Evolutionary conservation across 805 yeast species (phyloP), one percentile per base, ranked within the genome.

Genomic region (Metschnikowia sp.): DNA sequence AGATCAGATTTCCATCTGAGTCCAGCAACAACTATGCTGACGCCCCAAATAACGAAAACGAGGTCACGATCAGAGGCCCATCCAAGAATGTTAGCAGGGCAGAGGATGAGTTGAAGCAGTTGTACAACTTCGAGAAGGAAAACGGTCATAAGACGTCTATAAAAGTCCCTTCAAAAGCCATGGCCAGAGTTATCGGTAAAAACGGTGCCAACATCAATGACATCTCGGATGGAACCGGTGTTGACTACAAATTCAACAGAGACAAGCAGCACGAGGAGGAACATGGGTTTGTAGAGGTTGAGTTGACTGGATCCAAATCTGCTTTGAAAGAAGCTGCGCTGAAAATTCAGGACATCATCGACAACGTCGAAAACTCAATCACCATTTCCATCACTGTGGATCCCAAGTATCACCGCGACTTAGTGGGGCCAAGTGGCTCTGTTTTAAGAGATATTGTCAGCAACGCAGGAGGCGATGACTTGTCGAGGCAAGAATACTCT

Each of bases 151-250:
- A 78, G 48, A 75, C 81, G 54, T 69, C 72, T n/a, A 64, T 92
- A 36, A 63, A 70, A 40, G 84, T 94, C 43, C 95, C 97, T 34
- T 64, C 76, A 37, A 79, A 77, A 51, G 84, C 89, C n/a, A 78
- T 92, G 50, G 78, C 97, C 18, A 78, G 89, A 62, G 83, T 94
- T 49, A 90, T 94, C 63, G 99, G 99, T 59, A 89, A 86, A 61
- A 75, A 77, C 50, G 97, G 98, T 63, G 92, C 88, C 51, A 79
- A 77, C 43, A 85, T 94, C 60, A 86, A 83, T 52, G 88, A 86
- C 60, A 84, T 95, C 48, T 80, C 88, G 51, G 90, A 84, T 43
- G 80, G 77, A 36, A 70, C 82, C 34, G 87, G 84, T 39, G 80
- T 83, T 42, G 84, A 83, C 54, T 74, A 81, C 64, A 61, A 65